Base-by-base conservation (phyloP, 1,284 basidiomycete species). In the Boletus smithii region DNA sequence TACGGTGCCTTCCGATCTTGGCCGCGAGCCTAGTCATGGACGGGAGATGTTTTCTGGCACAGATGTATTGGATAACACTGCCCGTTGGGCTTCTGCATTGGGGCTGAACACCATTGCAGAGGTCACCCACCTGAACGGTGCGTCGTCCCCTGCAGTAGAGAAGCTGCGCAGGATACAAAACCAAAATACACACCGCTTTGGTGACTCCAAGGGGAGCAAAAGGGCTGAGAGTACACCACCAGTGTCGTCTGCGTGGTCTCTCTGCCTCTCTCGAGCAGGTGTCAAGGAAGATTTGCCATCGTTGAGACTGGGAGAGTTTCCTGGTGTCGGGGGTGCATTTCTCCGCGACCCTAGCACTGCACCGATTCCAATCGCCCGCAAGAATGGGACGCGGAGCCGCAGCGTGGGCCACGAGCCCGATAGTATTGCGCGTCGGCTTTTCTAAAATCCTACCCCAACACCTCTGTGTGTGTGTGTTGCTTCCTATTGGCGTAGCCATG, bases 141-240 rank as follows among this genome's bases (percentile, higher is more conserved):
- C 30, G 23, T 46, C 49, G 10, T 58, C 62, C 3, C 36, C 48
- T 43, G 63, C 51, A 16, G 18, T 45, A 24, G 51, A 61, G 39
- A 48, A 40, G 16, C 26, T 63, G 27, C 56, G 56, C 40, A 58
- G 36, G 45, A 50, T 66, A 42, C 65, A 59, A 20, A 34, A 34
- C 5, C 24, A 20, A 35, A 29, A 8, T 5, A 8, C 20, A 5
- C 39, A 24, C 0, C 35, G 2, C 16, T 32, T 39, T 37, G 41
- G 33, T 18, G 26, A 40, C 16, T 37, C 23, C 7, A 45, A 42
- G 7, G 9, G 31, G 17, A 32, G 37, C 8, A 63, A 64, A 45
- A 50, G 62, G 20, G 53, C 65, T 41, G 62, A 66, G 50, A 63
- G 62, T 11, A 63, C 65, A 4, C 62, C 62, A 0, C 55, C 61